These are phyloP conservation scores for Basipetospora chlamydospora DNA, from an alignment of 2,329 filamentous ascomycete genomes.

Conservation along the genomic window DNA sequence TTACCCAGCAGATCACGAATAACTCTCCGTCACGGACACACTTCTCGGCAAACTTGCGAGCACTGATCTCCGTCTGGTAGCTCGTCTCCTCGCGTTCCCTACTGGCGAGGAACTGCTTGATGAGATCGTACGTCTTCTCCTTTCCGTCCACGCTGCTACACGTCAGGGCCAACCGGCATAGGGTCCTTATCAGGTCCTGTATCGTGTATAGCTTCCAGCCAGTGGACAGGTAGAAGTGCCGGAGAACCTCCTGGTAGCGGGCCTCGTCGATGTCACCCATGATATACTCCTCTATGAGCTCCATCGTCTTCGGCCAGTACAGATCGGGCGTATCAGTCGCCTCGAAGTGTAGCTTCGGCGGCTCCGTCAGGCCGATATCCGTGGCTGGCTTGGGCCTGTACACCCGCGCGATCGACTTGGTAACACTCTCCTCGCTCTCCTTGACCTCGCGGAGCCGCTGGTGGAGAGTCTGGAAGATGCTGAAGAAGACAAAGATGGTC, in stretches of 20 bases:
- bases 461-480: conserved; percentile 84
- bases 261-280: conserved; percentile 67
- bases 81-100: conserved; percentile 74
- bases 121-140: conserved; percentile 85
- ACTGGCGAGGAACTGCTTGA: conserved; percentile 72
- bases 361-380: conserved; percentile 71
- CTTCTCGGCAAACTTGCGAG: conserved; percentile 84
- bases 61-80: conserved; percentile 77
- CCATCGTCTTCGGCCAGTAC: conserved; percentile 75
- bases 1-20: conserved; percentile 81
- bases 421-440: conserved; percentile 57
- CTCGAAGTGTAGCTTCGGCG: conserved; percentile 65
- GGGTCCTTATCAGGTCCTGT: conserved; percentile 70
- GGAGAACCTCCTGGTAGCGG: conserved; percentile 78
- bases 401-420: conserved; percentile 58
- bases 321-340: conserved; percentile 42
- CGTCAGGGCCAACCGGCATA: conserved; percentile 67
- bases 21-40: conserved; percentile 85
- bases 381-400: conserved; percentile 66
- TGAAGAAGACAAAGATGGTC: conserved; percentile 88
- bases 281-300: conserved; percentile 76
- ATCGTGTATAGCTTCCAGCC: conserved; percentile 93
- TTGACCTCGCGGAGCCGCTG: conserved; percentile 74
- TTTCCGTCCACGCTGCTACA: conserved; percentile 78
- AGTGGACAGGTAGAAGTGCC: conserved; percentile 78